Conservation (phyloP, 345 rosid genomes). For the Gynandropsis gynandra region DNA sequence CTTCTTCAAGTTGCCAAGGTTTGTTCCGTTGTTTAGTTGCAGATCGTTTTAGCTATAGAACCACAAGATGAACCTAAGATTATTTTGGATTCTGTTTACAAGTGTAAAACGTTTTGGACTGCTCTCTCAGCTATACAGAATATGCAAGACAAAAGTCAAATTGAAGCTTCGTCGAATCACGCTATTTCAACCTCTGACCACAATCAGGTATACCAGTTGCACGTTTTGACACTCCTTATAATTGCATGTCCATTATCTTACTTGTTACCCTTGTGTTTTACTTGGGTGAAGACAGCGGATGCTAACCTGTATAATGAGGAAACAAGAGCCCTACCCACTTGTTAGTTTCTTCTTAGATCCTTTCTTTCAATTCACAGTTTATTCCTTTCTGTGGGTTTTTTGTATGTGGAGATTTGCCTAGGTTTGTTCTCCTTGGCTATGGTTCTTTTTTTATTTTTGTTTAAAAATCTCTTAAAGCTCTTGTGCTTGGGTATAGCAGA, state of each 20-base stretch:
- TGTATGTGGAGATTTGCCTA: background rate
- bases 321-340: slow-evolving; percentile 17
- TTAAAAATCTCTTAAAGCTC: background rate
- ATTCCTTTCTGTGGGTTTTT: background rate
- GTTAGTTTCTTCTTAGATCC: slow-evolving; percentile 17
- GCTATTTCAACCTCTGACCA: slow-evolving; percentile 18
- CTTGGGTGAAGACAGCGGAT: slow-evolving; percentile 23
- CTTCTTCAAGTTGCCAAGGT: slow-evolving; percentile 26
- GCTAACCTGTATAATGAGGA: slow-evolving; percentile 21
- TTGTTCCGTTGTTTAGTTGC: slow-evolving; percentile 11
- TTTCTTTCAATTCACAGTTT: slow-evolving; percentile 7
- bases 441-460: background rate
- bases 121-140: slow-evolving; percentile 21
- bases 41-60: slow-evolving; percentile 12
- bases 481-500: slow-evolving; percentile 17
- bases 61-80: slow-evolving; percentile 13
- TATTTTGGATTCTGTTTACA: slow-evolving; percentile 11
- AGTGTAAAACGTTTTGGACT: slow-evolving; percentile 3
- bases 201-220: slow-evolving; percentile 25
- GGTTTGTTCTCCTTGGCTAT: background rate
- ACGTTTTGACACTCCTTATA: background rate
- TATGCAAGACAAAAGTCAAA: slow-evolving; percentile 20
- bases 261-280: slow-evolving; percentile 13
- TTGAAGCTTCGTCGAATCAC: slow-evolving; percentile 17
- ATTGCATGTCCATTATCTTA: background rate